Percentiles rank a stretch among this genome's conserved stretches.
phyloP scores from a whole-genome alignment of 441 rosid species.

The Hura crepitans region DNA sequence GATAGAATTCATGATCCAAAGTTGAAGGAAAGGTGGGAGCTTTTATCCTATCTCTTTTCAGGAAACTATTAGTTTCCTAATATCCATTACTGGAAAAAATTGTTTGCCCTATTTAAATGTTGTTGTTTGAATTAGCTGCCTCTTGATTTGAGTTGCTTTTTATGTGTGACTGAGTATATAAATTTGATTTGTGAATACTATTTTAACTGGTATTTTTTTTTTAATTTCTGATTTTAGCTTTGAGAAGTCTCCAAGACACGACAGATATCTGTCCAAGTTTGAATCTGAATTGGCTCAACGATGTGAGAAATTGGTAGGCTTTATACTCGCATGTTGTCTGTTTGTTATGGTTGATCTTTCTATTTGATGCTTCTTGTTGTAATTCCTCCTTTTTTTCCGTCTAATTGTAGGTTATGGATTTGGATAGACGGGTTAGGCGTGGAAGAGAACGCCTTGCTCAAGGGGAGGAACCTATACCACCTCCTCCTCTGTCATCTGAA shows the following conservation, averaged over 20 bases:
- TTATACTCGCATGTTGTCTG: neutral
- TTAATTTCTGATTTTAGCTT: slow-evolving; percentile 51
- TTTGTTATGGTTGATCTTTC: slow-evolving; percentile 1
- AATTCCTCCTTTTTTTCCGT: neutral
- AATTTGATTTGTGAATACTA: neutral
- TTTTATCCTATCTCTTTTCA: neutral
- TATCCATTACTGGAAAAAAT: neutral
- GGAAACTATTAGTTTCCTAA: neutral
- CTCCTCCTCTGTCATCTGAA: slow-evolving; percentile 66
- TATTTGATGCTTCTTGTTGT: neutral
- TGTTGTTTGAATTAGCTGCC: neutral
- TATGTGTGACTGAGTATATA: neutral
- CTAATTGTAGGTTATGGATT: slow-evolving; percentile 67
- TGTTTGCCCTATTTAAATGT: neutral
- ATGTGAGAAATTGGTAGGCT: slow-evolving; percentile 86
- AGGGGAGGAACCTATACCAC: slow-evolving; percentile 72
- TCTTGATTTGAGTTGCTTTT: neutral
- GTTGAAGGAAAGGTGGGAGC: slow-evolving; percentile 80
- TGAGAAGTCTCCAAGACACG: slow-evolving; percentile 83
- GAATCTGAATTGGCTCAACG: slow-evolving; percentile 91
- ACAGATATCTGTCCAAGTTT: slow-evolving; percentile 63
- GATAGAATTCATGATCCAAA: slow-evolving; percentile 87
- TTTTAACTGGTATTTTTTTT: slow-evolving; percentile 22
- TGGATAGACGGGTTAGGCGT: slow-evolving; percentile 92
- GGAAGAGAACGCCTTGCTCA: slow-evolving; percentile 93